These are phyloP conservation scores for Asterochloris sp. DNA, from an alignment of 139 green algal species.

Conservation along the genomic window DNA sequence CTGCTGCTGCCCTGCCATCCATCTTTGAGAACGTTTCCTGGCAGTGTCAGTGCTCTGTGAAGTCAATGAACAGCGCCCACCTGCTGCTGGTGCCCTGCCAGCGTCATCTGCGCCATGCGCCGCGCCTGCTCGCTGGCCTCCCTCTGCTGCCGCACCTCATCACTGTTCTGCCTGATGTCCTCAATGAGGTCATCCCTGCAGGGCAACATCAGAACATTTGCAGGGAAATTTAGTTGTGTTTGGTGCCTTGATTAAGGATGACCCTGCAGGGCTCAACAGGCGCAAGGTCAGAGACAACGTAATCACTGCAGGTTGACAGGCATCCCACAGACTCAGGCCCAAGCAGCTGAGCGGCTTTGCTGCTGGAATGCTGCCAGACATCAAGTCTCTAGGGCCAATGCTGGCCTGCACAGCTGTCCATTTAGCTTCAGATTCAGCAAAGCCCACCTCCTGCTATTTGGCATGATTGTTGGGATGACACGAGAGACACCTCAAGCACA, in stretches of 20 bases:
- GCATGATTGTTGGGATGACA: too few species aligned
- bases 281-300: not conserved
- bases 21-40: too few species aligned
- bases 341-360: not conserved
- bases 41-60: too few species aligned
- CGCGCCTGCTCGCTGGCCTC: slow-evolving; percentile 12
- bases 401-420: too few species aligned
- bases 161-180: slow-evolving; percentile 20
- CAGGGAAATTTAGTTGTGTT: not conserved
- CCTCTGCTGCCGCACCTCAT: not conserved
- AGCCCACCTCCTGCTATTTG: too few species aligned
- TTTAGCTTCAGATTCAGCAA: too few species aligned
- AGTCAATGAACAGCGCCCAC: too few species aligned
- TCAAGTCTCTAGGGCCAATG: too few species aligned
- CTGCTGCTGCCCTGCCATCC: too few species aligned
- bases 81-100: too few species aligned
- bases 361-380: not conserved
- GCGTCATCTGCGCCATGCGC: not conserved
- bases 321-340: not conserved
- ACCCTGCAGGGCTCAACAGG: not conserved
- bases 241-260: not conserved
- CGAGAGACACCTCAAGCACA: too few species aligned
- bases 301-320: not conserved
- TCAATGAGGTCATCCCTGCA: slow-evolving; percentile 46
- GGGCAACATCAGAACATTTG: too few species aligned